A percentile compares a stretch with the other conserved stretches of the same genome.
These are phyloP conservation scores for Fusarium buharicum DNA, from an alignment of 2,329 filamentous ascomycete genomes.

Conservation along the genomic window DNA sequence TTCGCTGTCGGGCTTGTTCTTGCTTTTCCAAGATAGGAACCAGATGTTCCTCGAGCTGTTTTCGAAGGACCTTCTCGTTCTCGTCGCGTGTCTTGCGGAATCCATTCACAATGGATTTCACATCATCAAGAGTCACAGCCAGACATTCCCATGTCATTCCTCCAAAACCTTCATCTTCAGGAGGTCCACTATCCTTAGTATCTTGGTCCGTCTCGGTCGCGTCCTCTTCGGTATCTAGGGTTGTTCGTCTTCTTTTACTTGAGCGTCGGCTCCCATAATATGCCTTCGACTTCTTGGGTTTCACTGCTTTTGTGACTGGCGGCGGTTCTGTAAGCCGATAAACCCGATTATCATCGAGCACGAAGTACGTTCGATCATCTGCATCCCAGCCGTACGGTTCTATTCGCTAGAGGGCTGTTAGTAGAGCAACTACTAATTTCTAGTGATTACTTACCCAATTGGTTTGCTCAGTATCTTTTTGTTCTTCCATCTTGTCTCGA, in stretches of 20 bases:
- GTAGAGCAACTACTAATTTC: background rate
- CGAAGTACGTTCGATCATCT: conserved; percentile 86
- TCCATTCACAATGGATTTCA: conserved; percentile 74
- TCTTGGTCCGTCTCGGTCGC: conserved; percentile 52
- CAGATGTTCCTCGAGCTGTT: conserved; percentile 79
- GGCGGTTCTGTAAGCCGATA: conserved; percentile 87
- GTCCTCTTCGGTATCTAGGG: conserved; percentile 49
- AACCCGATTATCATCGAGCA: conserved; percentile 92
- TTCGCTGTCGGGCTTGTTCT: conserved; percentile 76
- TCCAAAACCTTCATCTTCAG: conserved; percentile 72
- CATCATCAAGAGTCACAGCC: conserved; percentile 82
- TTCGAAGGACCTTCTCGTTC: conserved; percentile 83
- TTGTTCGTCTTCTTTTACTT: conserved; percentile 76
- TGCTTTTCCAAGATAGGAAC: conserved; percentile 86
- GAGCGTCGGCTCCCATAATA: conserved; percentile 66
- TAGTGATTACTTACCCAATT: conserved; percentile 75
- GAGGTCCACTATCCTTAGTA: conserved; percentile 45
- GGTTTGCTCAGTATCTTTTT: conserved; percentile 82
- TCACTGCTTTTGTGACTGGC: conserved; percentile 70
- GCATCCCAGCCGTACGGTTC: conserved; percentile 90
- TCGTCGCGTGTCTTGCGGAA: conserved; percentile 81
- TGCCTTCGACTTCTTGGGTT: conserved; percentile 70
- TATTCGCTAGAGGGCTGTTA: conserved; percentile 65
- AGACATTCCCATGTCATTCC: conserved; percentile 91
- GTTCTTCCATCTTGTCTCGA: conserved; percentile 85